Base-by-base conservation (phyloP, 179 eudicot species). In the Vitellaria paradoxa region DNA sequence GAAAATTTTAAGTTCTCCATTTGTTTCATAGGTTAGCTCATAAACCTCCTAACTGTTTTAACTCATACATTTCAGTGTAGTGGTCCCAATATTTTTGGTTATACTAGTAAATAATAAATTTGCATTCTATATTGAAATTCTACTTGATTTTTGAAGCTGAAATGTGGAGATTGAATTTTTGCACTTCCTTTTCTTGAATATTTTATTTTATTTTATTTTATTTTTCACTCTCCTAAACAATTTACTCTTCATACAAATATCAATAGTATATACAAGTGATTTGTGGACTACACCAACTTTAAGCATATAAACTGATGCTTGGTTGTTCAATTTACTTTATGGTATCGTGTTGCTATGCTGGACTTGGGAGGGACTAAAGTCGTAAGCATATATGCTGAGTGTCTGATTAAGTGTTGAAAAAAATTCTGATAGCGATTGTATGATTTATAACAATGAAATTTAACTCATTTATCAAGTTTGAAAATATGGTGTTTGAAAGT, bases 241-340 rank as follows among this genome's bases (percentile, higher is more conserved):
- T 17, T 66, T 66, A 20, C 12, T 6, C 23, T 13, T 66, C 50
- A 66, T 40, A 23, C 21, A 66, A 66, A 40, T 30, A 14, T 65
- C 8, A 12, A 65, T 7, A 30, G 3, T 37, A n/a, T 37, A 66
- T 42, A 30, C n/a, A 4, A 15, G 15, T 42, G 12, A n/a, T 59
- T 18, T 66, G 50, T 18, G 37, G 2, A 30, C 37, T 30, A 4
- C 26, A 5, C 9, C 70, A 15, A 68, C 0, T 4, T 45, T 42
- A 45, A 76, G 70, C 46, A 49, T 3, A 75, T 65, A 67, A 53
- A 65, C 17, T 66, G 73, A 11, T 56, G 46, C 53, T 65, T 52
- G 14, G 45, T 18, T 73, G 68, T 30, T 65, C 46, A 4, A 30
- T 46, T 26, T 24, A 46, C 46, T 26, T 46, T 65, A 10, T 30